phyloP scores from a whole-genome alignment of 306 rosid species.

The Corylus americana region DNA sequence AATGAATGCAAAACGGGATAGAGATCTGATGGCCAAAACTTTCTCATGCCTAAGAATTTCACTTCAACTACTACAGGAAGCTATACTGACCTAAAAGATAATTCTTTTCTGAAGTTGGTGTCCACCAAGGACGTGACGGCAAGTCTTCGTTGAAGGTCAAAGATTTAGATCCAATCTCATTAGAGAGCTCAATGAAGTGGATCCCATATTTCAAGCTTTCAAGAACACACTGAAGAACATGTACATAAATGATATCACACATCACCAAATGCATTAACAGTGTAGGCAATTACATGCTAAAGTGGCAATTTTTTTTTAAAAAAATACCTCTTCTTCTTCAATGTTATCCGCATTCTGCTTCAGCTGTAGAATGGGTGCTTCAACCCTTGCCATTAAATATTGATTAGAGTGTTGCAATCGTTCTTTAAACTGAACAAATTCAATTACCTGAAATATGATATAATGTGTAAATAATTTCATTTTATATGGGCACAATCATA shows the following conservation, averaged over 20 bases:
- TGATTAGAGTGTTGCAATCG: conserved; percentile 80
- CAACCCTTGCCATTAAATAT: conserved; percentile 76
- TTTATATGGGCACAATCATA: not conserved
- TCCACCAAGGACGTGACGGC: conserved; percentile 96
- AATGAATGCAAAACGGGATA: not conserved
- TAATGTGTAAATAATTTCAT: not conserved
- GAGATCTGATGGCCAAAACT: conserved; percentile 15
- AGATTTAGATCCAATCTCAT: conserved; percentile 80
- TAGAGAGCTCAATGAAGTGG: conserved; percentile 80
- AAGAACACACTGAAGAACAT: conserved; percentile 56
- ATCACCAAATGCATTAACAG: conserved; percentile 24
- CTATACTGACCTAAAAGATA: conserved; percentile 76
- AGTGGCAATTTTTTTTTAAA: not conserved
- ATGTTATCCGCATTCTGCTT: conserved; percentile 79
- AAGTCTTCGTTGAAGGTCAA: conserved; percentile 87
- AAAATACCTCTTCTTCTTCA: conserved; percentile 81
- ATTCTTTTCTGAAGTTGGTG: conserved; percentile 83
- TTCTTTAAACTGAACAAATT: conserved; percentile 95
- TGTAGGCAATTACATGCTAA: conserved; percentile 15
- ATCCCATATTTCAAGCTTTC: conserved; percentile 70
- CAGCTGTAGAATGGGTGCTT: conserved; percentile 71
- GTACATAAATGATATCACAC: conserved; percentile 16
- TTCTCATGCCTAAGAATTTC: not conserved
- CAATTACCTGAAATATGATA: conserved; percentile 71
- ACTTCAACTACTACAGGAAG: conserved; percentile 7